phyloP scores from a whole-genome alignment of 2,329 filamentous ascomycete species.

The Cladophialophora exuberans region DNA sequence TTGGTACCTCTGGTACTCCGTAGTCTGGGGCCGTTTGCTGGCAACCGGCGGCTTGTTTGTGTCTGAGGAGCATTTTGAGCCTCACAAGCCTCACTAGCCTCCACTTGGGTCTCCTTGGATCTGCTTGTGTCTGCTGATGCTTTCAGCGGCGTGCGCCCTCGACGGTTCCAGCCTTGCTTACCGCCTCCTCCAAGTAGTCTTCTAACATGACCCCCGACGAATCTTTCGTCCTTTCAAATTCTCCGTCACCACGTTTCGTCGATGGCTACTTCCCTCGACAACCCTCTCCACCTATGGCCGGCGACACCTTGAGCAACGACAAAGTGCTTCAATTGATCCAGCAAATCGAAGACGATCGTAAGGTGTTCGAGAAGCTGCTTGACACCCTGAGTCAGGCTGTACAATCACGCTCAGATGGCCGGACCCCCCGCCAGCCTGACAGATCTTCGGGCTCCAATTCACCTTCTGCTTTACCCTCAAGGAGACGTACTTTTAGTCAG shows the following conservation, averaged over 20 bases:
- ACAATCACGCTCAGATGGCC: conserved; percentile 9
- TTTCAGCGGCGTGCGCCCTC: conserved; percentile 8
- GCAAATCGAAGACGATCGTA: conserved; percentile 31
- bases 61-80: no score
- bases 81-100: no score
- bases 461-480: neutral
- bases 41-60: no score
- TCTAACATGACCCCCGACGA: conserved; percentile 20
- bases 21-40: no score
- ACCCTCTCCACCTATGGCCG: conserved; percentile 27
- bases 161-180: conserved; percentile 18
- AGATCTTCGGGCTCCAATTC: neutral
- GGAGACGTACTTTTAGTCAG: no score
- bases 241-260: conserved; percentile 15
- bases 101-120: neutral
- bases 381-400: conserved; percentile 32
- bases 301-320: conserved; percentile 28
- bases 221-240: neutral
- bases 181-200: no score
- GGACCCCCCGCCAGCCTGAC: conserved; percentile 4
- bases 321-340: conserved; percentile 29
- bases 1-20: no score
- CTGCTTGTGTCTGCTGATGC: neutral
- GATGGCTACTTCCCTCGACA: conserved; percentile 24
- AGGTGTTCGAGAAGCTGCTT: conserved; percentile 29